A percentile compares a stretch with the other conserved stretches of the same genome.
These are phyloP conservation scores for Aspergillus conjunctus DNA, from an alignment of 495 filamentous ascomycete genomes.

Conservation along the genomic window DNA sequence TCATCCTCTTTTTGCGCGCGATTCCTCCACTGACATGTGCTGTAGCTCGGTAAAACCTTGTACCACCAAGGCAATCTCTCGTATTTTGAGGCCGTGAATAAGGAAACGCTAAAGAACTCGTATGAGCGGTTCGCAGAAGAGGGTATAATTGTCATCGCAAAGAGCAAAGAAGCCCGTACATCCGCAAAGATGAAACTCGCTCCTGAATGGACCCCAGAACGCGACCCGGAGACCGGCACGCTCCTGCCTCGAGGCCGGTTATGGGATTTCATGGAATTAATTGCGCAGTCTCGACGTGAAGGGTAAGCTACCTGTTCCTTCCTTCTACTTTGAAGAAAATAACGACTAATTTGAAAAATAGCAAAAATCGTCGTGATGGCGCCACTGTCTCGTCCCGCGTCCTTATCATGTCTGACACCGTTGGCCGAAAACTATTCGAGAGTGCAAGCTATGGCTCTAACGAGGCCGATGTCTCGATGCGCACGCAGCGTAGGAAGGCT, in stretches of 20 bases:
- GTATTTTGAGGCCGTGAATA: constrained; percentile 98
- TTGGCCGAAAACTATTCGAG: constrained; percentile 54
- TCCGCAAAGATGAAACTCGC: constrained; percentile 66
- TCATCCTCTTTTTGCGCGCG: neutral
- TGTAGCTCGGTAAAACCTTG: constrained; percentile 87
- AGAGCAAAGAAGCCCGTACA: constrained; percentile 58
- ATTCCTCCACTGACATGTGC: neutral
- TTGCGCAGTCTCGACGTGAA: constrained; percentile 79
- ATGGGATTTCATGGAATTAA: constrained; percentile 89
- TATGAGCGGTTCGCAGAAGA: constrained; percentile 88
- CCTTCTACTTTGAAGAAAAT: neutral
- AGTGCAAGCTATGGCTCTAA: constrained; percentile 34
- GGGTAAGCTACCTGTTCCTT: constrained; percentile 53
- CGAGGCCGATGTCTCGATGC: constrained; percentile 38
- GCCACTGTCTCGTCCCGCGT: constrained; percentile 87
- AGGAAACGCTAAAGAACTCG: constrained; percentile 91
- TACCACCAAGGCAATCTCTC: constrained; percentile 96
- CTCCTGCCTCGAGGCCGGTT: constrained; percentile 71
- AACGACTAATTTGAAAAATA: constrained; percentile 20
- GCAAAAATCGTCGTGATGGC: constrained; percentile 89
- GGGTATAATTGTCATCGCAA: constrained; percentile 76
- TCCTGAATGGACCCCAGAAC: constrained; percentile 73
- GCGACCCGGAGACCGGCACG: constrained; percentile 60
- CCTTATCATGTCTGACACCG: constrained; percentile 66
- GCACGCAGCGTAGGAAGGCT: constrained; percentile 42